phyloP scores from a whole-genome alignment of 2,329 filamentous ascomycete species.

The Trichoderma hamatum region DNA sequence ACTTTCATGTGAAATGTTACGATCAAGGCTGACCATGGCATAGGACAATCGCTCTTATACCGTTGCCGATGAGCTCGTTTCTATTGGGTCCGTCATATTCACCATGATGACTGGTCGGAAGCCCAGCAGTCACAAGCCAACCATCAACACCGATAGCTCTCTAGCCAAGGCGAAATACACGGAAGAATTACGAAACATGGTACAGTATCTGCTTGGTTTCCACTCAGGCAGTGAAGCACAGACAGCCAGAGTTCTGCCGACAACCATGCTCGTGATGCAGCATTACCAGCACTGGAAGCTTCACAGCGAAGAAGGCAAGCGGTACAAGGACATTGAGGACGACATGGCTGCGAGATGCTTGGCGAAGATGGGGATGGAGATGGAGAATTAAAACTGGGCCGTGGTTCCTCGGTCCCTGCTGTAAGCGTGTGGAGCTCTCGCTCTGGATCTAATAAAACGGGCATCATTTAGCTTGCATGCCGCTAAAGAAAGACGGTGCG shows the following conservation, averaged over 20 bases:
- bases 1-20: neutral
- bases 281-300: constrained; percentile 38
- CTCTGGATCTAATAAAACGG: neutral
- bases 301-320: constrained; percentile 36
- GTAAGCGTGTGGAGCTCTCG: neutral
- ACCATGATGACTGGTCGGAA: constrained; percentile 46
- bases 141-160: constrained; percentile 39
- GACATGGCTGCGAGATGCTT: constrained; percentile 25
- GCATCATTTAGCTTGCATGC: constrained; percentile 1
- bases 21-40: neutral
- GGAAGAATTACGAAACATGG: constrained; percentile 30
- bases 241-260: constrained; percentile 19
- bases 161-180: constrained; percentile 38
- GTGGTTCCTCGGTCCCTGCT: neutral
- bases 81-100: constrained; percentile 45
- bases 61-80: constrained; percentile 43
- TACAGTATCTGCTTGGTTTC: constrained; percentile 35
- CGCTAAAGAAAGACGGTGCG: neutral
- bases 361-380: constrained; percentile 5
- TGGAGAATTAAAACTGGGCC: neutral
- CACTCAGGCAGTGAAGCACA: constrained; percentile 29
- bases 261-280: constrained; percentile 33
- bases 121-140: constrained; percentile 31
- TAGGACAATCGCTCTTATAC: constrained; percentile 42
- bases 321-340: constrained; percentile 40